phyloP scores from a whole-genome alignment of 2,329 filamentous ascomycete genomes.

The Fusarium concolor region DNA sequence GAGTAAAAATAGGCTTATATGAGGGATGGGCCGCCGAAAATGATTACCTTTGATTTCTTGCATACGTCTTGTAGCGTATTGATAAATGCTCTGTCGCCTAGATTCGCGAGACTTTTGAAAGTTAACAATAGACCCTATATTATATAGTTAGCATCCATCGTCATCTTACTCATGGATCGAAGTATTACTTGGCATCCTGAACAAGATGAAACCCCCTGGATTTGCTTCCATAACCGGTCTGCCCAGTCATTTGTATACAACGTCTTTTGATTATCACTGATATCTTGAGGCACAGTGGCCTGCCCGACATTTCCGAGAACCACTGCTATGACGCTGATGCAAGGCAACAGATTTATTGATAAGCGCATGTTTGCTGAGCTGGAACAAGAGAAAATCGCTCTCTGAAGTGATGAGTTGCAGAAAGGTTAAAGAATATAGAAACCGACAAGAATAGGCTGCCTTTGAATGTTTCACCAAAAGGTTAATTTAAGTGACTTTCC shows the following conservation, averaged over 20 bases:
- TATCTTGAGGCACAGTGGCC: constrained; percentile 6
- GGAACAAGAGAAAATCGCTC: neutral
- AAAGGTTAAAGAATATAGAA: neutral
- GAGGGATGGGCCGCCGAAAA: neutral
- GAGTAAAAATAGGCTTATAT: neutral
- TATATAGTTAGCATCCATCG: neutral
- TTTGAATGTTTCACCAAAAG: constrained; percentile 20
- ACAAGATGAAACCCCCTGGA: constrained; percentile 33
- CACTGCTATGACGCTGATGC: constrained; percentile 18
- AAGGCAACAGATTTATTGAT: constrained; percentile 11
- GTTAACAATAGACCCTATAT: constrained; percentile 49
- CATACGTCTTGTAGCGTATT: constrained; percentile 48
- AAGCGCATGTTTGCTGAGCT: constrained; percentile 17
- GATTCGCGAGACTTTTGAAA: constrained; percentile 57
- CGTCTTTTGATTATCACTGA: constrained; percentile 21
- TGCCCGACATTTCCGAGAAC: constrained; percentile 16
- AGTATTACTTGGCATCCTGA: constrained; percentile 39
- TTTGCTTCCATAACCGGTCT: constrained; percentile 33
- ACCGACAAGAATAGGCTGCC: neutral
- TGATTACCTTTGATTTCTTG: constrained; percentile 49
- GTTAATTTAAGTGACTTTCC: constrained; percentile 22
- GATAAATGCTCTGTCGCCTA: constrained; percentile 58
- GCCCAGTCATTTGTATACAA: constrained; percentile 29
- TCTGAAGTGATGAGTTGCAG: neutral
- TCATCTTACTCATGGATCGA: neutral